Base-by-base conservation (phyloP, 1,139 yeast genomes). In the Nakaseomyces bracarensis region DNA sequence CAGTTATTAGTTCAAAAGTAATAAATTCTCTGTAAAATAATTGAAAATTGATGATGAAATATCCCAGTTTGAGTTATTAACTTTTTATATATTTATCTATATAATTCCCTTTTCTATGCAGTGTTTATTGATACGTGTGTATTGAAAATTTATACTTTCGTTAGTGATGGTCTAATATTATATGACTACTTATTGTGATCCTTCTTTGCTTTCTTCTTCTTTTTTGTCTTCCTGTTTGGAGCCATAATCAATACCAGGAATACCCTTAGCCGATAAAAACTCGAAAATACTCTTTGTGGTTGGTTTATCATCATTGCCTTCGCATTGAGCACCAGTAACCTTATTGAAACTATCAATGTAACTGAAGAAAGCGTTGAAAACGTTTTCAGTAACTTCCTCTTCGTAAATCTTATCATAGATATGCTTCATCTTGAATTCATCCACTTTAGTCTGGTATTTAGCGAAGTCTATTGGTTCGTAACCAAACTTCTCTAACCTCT, bases 341-440 rank as follows among this genome's bases (percentile, higher is more conserved):
- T 53, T 57, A 39, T 54, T 60, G 63, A 81, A 84, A 35, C 83
- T 76, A 63, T 89, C 97, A 52, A 89, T 79, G 59, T 83, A 89
- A 25, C 85, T 83, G 64, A 83, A 89, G 57, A 89, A 89, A 0
- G 94, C 94, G 50, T 84, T 80, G 66, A 84, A 89, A 1, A 82
- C 83, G 55, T 89, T 86, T 53, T 87, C 96, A 54, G 75, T 75
- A 39, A 77, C 82, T 62, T 91, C 98, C 64, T 87, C 96, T 36
- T 75, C 77, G 60, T 89, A 91, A 45, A 91, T 87, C 61, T 89
- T 86, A 58, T 89, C 96, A 61, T 91, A 91, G 51, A 91, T 89
- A 63, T 72, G 81, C 60, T 81, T 82, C 77, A 77, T 77, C 67
- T 93, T 93, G 71, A 93, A 91, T 0, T 68, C 83, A 48, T 82